phyloP scores from a whole-genome alignment of 441 rosid species.

The Adansonia madagascariensis region DNA sequence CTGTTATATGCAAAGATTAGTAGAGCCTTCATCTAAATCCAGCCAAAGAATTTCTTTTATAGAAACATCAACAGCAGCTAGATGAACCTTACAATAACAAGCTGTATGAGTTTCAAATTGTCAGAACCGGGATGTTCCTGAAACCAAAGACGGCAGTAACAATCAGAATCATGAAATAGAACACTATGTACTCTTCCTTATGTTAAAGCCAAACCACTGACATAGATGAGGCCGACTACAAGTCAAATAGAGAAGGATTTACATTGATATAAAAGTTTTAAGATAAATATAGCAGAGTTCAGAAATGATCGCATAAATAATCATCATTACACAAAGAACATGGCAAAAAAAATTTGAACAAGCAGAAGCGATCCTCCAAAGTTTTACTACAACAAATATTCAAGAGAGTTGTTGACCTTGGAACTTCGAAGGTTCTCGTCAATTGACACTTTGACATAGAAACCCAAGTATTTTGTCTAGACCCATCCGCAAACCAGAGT shows the following conservation, averaged over 20 bases:
- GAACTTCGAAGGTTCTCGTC: not conserved
- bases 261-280: not conserved
- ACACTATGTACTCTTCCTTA: not conserved
- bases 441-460: not conserved
- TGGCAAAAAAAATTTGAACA: not conserved
- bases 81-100: too few species aligned
- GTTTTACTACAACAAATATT: not conserved
- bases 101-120: too few species aligned
- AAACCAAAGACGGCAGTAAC: not conserved
- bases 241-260: not conserved
- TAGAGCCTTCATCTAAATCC: slow-evolving; percentile 26
- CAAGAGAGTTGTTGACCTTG: not conserved
- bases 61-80: slow-evolving; percentile 25
- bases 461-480: not conserved
- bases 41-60: slow-evolving; percentile 21
- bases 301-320: not conserved
- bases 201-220: too few species aligned
- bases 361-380: too few species aligned
- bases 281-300: not conserved
- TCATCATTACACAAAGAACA: not conserved
- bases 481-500: not conserved
- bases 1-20: slow-evolving; percentile 23
- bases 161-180: not conserved
- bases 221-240: not conserved
- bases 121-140: not conserved